phyloP scores from a whole-genome alignment of 768 basidiomycete species.

The Trametes elegans region DNA sequence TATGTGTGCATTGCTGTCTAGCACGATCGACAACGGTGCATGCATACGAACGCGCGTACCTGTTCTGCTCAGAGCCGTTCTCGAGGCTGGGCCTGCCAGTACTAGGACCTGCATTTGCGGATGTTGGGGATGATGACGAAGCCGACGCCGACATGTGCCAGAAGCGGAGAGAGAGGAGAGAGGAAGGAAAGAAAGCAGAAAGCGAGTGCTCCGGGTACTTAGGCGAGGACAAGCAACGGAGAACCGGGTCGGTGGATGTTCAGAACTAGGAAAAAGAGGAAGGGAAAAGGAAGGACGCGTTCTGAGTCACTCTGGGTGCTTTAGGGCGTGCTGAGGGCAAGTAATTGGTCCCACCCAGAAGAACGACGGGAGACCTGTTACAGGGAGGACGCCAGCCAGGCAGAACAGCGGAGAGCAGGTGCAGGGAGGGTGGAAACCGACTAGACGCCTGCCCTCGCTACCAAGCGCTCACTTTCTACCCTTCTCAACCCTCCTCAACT shows the following conservation, averaged over 20 bases:
- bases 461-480: conserved; percentile 9
- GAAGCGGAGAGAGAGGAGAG: conserved; percentile 2
- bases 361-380: conserved; percentile 17
- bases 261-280: conserved; percentile 19
- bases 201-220: conserved; percentile 19
- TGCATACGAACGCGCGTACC: conserved; percentile 13
- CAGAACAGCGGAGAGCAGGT: conserved; percentile 25
- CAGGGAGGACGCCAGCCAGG: conserved; percentile 24
- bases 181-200: conserved; percentile 10
- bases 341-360: conserved; percentile 15
- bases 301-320: conserved; percentile 23
- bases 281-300: conserved; percentile 31
- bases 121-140: conserved; percentile 25
- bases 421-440: conserved; percentile 18
- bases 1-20: conserved; percentile 26
- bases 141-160: conserved; percentile 28
- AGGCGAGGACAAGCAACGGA: conserved; percentile 17
- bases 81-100: conserved; percentile 20
- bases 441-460: neutral
- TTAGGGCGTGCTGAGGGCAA: conserved; percentile 2
- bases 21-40: neutral
- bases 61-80: conserved; percentile 31
- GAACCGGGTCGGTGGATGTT: conserved; percentile 18
- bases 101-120: conserved; percentile 27
- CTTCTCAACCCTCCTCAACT: conserved; percentile 1